Evolutionary conservation across 2,329 filamentous ascomycete species (phyloP).

Genomic region (Phialemoniopsis sp.): DNA sequence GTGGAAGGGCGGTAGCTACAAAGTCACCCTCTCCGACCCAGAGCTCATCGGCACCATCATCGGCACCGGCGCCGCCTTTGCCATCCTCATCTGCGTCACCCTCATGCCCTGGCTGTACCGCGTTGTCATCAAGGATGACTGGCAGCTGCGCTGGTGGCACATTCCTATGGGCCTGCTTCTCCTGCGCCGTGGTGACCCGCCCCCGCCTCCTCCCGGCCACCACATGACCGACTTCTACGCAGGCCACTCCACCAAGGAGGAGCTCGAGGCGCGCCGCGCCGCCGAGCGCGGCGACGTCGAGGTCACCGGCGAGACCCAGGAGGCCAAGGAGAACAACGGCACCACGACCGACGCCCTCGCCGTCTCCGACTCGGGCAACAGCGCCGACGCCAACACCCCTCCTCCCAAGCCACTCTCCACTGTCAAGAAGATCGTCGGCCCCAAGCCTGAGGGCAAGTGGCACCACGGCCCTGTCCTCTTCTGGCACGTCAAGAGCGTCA

Average conservation of each 20-base stretch:
- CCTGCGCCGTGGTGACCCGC: constrained; percentile 34
- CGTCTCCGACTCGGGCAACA: constrained; percentile 3
- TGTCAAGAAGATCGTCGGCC: constrained; percentile 24
- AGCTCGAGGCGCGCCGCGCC: constrained; percentile 39
- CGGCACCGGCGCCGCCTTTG: constrained; percentile 44
- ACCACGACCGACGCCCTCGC: not conserved
- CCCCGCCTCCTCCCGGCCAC: constrained; percentile 33
- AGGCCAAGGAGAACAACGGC: not conserved
- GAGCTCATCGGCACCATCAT: constrained; percentile 51
- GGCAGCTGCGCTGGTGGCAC: constrained; percentile 53
- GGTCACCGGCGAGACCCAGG: not conserved
- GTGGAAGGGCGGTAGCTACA: constrained; percentile 43
- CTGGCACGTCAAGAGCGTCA: constrained; percentile 36
- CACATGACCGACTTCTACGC: constrained; percentile 51
- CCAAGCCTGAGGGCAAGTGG: constrained; percentile 37
- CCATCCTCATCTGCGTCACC: constrained; percentile 44
- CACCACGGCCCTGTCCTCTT: constrained; percentile 34
- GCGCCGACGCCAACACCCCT: constrained; percentile 10
- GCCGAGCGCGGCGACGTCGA: constrained; percentile 14
- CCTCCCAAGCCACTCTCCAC: constrained; percentile 2
- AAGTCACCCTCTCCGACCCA: constrained; percentile 40
- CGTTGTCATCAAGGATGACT: constrained; percentile 55
- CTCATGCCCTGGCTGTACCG: constrained; percentile 57
- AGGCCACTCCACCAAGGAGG: constrained; percentile 49
- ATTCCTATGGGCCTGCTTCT: constrained; percentile 49